phyloP scores from a whole-genome alignment of 441 rosid species.

The Capsella rubella region DNA sequence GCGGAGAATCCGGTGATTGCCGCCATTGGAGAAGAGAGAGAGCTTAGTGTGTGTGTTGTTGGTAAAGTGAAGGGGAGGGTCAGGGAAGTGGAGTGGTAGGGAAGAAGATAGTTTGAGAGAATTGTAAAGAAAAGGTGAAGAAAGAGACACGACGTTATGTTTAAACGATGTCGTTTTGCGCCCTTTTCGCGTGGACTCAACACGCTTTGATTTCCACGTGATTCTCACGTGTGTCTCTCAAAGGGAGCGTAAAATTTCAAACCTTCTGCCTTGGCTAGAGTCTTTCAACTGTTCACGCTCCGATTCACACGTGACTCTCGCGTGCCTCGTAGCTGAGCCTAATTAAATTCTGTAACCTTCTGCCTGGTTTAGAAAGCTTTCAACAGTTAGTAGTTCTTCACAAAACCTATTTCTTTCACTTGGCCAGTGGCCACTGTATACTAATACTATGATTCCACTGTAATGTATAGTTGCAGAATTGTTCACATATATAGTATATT shows the following conservation, averaged over 20 bases:
- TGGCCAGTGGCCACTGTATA: background rate
- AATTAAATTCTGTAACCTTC: no score
- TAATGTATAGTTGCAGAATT: background rate
- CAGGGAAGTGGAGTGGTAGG: conserved; percentile 1
- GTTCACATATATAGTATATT: background rate
- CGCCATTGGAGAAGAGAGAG: conserved; percentile 55
- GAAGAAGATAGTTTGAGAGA: conserved; percentile 43
- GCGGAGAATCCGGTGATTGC: conserved; percentile 46
- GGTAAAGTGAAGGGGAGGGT: background rate
- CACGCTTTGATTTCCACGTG: conserved; percentile 26
- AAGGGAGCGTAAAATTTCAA: background rate
- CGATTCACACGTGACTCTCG: no score
- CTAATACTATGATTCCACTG: no score
- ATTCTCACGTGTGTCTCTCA: background rate
- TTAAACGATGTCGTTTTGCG: conserved; percentile 28
- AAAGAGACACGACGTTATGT: conserved; percentile 65
- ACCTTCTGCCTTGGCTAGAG: background rate
- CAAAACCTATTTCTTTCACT: background rate
- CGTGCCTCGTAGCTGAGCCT: no score
- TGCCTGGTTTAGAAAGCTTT: no score
- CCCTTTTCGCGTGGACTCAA: conserved; percentile 49
- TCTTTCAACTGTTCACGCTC: background rate
- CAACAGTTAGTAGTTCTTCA: no score
- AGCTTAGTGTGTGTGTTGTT: conserved; percentile 11
- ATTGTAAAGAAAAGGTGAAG: conserved; percentile 57